Evolutionary conservation across 164 flowering plant species (phyloP), one percentile per base, ranked within the genome.

Genomic region (Tetracentron sinense): DNA sequence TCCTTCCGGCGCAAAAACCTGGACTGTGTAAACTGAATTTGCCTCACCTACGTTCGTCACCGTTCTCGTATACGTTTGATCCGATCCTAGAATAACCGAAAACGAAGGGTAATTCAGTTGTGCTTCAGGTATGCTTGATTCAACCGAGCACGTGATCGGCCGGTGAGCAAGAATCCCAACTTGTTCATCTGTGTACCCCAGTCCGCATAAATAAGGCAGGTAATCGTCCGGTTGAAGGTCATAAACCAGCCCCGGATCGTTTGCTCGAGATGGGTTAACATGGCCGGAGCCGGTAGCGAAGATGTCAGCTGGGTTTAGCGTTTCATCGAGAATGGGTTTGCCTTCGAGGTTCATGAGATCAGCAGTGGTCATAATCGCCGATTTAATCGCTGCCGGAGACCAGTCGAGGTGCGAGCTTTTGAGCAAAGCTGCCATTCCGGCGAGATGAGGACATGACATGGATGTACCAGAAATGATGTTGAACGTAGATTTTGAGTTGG

Each of bases 331-430:
- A 3, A 84, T 81, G 17, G 75, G 78, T 0, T 66, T 56, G 2
- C 73, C 66, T 38, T 27, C 66, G 3, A 68, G 64, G 65, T 79
- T 83, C 7, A 60, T 1, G 0, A 54, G 28, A 28, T 78, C 66
- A 7, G 87, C 83, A 8, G 85, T 68, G 6, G 87, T 86, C 86
- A 83, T 82, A 60, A 85, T 77, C 1, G 85, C 83, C 0, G 86
- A 85, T 35, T 77, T 78, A 14, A 83, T 79, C 19, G 85, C 85
- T 0, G 86, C 82, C 0, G 88, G 87, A 1, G 86, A 74, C 92
- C 87, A 82, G 16, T 77, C 75, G 1, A 84, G 89, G 62, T 86
- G 88, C 0, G 77, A 21, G 61, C 74, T 67, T 64, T 75, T 83
- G 49, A 84, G 76, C 71, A 86, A 63, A 2, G 85, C 87, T 0